Percentiles rank a stretch among this genome's conserved stretches.
These are phyloP conservation scores for Aspergillus sp. DNA, from an alignment of 2,329 filamentous ascomycete species.

Conservation along the genomic window DNA sequence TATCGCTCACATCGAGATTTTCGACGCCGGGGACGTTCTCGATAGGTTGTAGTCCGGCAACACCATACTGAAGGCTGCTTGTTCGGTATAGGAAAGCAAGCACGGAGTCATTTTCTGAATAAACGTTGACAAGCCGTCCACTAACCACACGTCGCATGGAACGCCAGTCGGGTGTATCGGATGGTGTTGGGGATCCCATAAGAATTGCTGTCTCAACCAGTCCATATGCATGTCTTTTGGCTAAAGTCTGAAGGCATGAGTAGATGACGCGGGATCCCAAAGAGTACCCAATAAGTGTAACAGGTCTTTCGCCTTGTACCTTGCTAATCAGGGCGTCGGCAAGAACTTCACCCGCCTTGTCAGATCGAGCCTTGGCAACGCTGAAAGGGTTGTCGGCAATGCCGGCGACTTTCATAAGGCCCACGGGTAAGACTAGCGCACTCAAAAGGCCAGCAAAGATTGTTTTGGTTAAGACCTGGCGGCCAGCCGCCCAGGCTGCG, in stretches of 20 bases:
- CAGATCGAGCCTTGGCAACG: constrained; percentile 71
- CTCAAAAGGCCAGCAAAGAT: constrained; percentile 65
- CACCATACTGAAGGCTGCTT: constrained; percentile 76
- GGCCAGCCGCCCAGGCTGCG: constrained; percentile 75
- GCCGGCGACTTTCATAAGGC: constrained; percentile 64
- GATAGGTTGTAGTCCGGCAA: constrained; percentile 79
- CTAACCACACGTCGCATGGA: constrained; percentile 74
- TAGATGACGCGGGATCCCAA: constrained; percentile 80
- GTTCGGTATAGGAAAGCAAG: constrained; percentile 85
- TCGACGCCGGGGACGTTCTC: constrained; percentile 54
- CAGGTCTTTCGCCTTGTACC: constrained; percentile 76
- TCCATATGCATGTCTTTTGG: constrained; percentile 77
- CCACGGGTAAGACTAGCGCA: constrained; percentile 68
- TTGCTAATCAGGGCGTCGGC: constrained; percentile 80
- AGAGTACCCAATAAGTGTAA: constrained; percentile 79
- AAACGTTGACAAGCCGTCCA: constrained; percentile 83
- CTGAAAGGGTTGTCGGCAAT: constrained; percentile 80
- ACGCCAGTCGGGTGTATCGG: constrained; percentile 70
- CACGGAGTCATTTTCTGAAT: constrained; percentile 82
- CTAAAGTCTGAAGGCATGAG: constrained; percentile 73
- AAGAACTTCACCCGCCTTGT: constrained; percentile 76
- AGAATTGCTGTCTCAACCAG: constrained; percentile 80
- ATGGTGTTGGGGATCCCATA: constrained; percentile 77
- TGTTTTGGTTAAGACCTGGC: constrained; percentile 72
- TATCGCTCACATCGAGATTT: constrained; percentile 65